These are phyloP conservation scores for Alopecurus myosuroides DNA, from an alignment of 176 grass and related monocot species.

Conservation along the genomic window DNA sequence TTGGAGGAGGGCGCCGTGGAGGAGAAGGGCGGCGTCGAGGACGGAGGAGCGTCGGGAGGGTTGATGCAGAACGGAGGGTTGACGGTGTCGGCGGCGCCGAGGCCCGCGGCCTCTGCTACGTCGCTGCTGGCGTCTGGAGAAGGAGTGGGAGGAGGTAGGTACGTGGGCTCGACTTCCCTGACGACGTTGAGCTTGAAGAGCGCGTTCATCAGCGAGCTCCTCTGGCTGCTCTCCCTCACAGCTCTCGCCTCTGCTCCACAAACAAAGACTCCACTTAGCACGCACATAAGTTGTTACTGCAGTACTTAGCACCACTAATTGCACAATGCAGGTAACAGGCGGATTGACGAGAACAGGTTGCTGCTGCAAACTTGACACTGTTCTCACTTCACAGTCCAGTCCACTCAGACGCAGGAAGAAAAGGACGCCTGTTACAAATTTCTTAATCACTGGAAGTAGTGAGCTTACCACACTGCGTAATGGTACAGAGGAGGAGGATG, in stretches of 20 bases:
- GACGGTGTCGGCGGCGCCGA: background rate
- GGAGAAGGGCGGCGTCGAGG: conserved; percentile 15
- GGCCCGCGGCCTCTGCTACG: background rate
- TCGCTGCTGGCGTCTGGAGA: background rate
- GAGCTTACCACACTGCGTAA: conserved; percentile 41
- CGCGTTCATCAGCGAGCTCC: conserved; percentile 31
- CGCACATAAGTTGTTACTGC: no score
- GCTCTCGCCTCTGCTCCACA: conserved; percentile 52
- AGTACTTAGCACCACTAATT: no score
- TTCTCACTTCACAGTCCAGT: background rate
- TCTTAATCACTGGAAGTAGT: background rate
- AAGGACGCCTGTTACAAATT: background rate
- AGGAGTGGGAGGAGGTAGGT: background rate
- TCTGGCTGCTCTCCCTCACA: conserved; percentile 28
- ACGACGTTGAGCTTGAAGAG: conserved; percentile 48
- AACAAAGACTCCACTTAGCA: background rate
- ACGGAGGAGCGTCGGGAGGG: conserved; percentile 9
- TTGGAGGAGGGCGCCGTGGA: conserved; percentile 14
- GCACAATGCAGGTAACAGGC: background rate
- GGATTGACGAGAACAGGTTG: background rate
- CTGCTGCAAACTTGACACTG: background rate
- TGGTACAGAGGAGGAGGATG: conserved; percentile 9
- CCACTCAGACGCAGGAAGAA: background rate
- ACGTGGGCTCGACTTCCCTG: conserved; percentile 32
- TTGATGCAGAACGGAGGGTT: conserved; percentile 56